Percentiles rank a stretch among this genome's conserved stretches.
Evolutionary conservation across 495 filamentous ascomycete species (phyloP).

Genomic region (Trichoderma erinaceum): DNA sequence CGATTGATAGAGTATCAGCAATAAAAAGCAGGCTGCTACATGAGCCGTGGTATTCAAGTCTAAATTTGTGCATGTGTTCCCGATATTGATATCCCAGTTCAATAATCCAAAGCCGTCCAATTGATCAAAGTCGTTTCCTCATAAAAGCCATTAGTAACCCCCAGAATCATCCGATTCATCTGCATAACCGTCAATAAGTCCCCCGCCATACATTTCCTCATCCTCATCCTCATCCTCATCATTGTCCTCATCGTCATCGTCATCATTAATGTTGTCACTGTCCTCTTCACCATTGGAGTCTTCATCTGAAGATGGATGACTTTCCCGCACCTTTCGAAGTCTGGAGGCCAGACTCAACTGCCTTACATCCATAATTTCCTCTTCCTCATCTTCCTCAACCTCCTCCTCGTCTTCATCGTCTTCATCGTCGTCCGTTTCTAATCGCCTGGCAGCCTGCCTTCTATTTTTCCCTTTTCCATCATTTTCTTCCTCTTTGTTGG

Average conservation of each 20-base stretch:
- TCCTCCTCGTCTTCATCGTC: neutral
- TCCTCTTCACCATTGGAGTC: neutral
- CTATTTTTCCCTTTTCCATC: neutral
- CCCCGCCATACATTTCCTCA: neutral
- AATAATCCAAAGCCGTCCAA: neutral
- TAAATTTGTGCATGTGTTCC: no score
- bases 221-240: conserved; percentile 3
- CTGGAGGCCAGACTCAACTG: neutral
- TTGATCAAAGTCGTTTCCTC: neutral
- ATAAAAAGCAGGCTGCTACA: no score
- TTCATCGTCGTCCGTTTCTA: neutral
- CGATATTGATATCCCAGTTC: no score
- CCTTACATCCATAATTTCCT: neutral
- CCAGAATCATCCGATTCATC: neutral
- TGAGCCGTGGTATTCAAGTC: no score
- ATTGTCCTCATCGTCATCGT: conserved; percentile 11
- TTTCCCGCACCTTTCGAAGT: neutral
- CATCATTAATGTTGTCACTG: neutral
- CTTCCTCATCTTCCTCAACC: neutral
- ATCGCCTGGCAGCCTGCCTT: neutral
- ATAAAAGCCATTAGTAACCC: neutral
- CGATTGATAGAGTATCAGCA: no score
- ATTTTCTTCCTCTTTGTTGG: neutral
- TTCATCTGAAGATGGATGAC: neutral
- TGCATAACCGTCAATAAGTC: conserved; percentile 9